Conservation (phyloP, 2,329 filamentous ascomycete species). For the Claviceps maximensis region DNA sequence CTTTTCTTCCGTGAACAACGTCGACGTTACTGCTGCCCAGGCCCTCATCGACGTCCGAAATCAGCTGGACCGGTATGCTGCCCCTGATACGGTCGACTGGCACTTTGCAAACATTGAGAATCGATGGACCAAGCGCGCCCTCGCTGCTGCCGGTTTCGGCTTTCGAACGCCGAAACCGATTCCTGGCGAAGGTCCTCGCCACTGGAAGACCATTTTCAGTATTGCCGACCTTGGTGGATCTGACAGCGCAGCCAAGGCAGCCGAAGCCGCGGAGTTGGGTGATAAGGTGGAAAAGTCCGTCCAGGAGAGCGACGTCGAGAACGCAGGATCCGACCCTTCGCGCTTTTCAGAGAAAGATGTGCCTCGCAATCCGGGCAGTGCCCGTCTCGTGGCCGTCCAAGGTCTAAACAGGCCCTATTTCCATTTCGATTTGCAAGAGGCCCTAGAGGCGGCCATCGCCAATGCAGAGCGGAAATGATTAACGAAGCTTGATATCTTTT, state of each 20-base stretch:
- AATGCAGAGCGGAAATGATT: slow-evolving; percentile 17
- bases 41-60: slow-evolving; percentile 40
- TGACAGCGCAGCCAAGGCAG: slow-evolving; percentile 40
- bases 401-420: slow-evolving; percentile 39
- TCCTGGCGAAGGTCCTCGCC: slow-evolving; percentile 11
- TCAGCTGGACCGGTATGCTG: slow-evolving; percentile 37
- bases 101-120: slow-evolving; percentile 40
- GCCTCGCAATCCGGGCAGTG: slow-evolving; percentile 15
- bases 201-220: slow-evolving; percentile 71
- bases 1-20: slow-evolving; percentile 39
- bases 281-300: slow-evolving; percentile 31
- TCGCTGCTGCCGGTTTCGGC: slow-evolving; percentile 41
- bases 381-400: slow-evolving; percentile 25
- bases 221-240: slow-evolving; percentile 74
- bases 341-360: slow-evolving; percentile 16
- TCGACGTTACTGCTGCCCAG: slow-evolving; percentile 43
- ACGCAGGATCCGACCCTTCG: slow-evolving; percentile 11
- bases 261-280: slow-evolving; percentile 39
- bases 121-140: slow-evolving; percentile 42
- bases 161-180: slow-evolving; percentile 19
- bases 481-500: neutral
- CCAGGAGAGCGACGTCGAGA: slow-evolving; percentile 17
- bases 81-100: slow-evolving; percentile 32
- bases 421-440: slow-evolving; percentile 37
- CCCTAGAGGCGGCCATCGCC: slow-evolving; percentile 30